phyloP scores from a whole-genome alignment of 345 rosid species.

The Jatropha curcas region DNA sequence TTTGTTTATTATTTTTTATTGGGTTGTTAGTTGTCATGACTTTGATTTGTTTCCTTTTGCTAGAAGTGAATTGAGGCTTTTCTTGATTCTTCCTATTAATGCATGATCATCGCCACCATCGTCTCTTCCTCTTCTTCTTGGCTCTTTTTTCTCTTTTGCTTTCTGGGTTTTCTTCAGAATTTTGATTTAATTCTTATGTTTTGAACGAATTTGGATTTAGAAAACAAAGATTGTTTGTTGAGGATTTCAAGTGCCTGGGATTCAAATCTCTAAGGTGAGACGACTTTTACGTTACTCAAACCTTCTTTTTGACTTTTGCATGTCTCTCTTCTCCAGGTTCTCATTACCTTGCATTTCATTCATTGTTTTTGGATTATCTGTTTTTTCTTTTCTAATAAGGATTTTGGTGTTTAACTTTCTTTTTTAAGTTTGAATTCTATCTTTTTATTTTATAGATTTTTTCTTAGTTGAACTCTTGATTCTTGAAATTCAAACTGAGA shows the following conservation, averaged over 20 bases:
- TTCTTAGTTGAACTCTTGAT: not conserved
- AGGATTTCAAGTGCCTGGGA: not conserved
- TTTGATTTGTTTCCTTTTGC: slow-evolving; percentile 21
- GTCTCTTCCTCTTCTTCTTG: not conserved
- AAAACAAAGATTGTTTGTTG: not conserved
- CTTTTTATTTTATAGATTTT: too few relatives aligned
- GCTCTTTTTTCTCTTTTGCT: not conserved
- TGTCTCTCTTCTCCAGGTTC: not conserved
- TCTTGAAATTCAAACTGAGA: not conserved
- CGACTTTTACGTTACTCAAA: too few relatives aligned
- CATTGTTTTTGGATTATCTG: not conserved
- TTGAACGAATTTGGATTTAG: not conserved
- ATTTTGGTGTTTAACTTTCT: not conserved
- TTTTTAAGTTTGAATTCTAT: too few relatives aligned
- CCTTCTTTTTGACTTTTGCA: not conserved
- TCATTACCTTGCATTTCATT: not conserved
- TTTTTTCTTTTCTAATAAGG: not conserved
- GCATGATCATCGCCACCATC: not conserved
- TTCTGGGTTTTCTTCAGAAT: not conserved
- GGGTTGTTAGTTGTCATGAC: slow-evolving; percentile 19
- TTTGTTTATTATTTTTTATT: not conserved
- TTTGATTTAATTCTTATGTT: not conserved
- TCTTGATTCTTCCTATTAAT: slow-evolving; percentile 13
- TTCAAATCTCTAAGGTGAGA: slow-evolving; percentile 14
- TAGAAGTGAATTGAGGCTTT: slow-evolving; percentile 19